Conservation (phyloP, 352 stramenopile genomes). For the Pilasporangium apinafurcum region DNA sequence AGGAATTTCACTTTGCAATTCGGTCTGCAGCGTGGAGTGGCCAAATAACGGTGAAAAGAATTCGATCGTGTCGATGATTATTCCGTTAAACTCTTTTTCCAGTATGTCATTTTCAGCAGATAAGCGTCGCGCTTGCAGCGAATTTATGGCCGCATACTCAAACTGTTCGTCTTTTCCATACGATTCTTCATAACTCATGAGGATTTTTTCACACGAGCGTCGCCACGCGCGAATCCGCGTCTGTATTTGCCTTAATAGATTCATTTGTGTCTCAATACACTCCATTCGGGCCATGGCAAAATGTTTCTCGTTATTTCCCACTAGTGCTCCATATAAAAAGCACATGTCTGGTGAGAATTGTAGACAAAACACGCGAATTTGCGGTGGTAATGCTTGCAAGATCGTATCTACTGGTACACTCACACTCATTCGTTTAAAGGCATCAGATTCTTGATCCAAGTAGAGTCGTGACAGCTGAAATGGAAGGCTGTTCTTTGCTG, state of each 20-base stretch:
- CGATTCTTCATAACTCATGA: constrained; percentile 34
- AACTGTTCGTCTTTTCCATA: constrained; percentile 25
- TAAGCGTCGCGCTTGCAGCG: background rate
- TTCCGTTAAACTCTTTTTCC: constrained; percentile 44
- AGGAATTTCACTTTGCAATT: constrained; percentile 32
- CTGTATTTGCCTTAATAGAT: constrained; percentile 16
- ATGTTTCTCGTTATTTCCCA: constrained; percentile 26
- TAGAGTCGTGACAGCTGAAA: constrained; percentile 65
- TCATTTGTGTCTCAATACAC: constrained; percentile 27
- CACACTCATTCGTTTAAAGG: constrained; percentile 55
- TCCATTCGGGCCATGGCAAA: constrained; percentile 54
- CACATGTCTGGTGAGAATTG: constrained; percentile 66
- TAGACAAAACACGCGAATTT: constrained; percentile 35
- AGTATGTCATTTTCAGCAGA: constrained; percentile 21
- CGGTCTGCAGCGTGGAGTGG: constrained; percentile 30
- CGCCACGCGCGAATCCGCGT: constrained; percentile 33
- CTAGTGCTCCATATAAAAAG: constrained; percentile 51
- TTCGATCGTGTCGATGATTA: constrained; percentile 32
- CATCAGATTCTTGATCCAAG: constrained; percentile 56
- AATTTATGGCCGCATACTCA: constrained; percentile 20
- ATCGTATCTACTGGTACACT: constrained; percentile 27
- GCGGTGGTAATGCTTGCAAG: constrained; percentile 28
- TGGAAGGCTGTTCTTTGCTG: constrained; percentile 38
- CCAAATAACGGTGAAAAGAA: constrained; percentile 49
- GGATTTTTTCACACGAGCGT: constrained; percentile 17